phyloP scores from a whole-genome alignment of 1,284 basidiomycete genomes.

The Marasmius tenuissimus region DNA sequence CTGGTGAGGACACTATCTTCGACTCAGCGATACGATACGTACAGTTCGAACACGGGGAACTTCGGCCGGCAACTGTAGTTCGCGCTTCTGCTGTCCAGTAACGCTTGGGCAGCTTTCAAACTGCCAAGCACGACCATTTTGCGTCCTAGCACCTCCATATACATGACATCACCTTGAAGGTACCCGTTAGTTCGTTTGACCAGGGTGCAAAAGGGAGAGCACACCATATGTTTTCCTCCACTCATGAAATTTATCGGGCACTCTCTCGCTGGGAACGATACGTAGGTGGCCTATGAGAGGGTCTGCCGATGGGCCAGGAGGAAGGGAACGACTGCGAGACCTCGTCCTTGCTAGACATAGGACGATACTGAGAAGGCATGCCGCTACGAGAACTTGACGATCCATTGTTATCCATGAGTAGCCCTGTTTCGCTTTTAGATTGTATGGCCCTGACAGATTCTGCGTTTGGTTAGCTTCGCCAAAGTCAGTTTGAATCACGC shows the following conservation, averaged over 20 bases:
- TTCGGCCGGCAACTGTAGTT: conserved; percentile 15
- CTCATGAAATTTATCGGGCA: conserved; percentile 13
- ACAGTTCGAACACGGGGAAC: conserved; percentile 11
- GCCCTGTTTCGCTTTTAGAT: too few relatives aligned
- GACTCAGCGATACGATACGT: conserved; percentile 7
- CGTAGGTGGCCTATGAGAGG: conserved; percentile 17
- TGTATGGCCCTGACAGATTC: too few relatives aligned
- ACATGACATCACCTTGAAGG: conserved; percentile 15
- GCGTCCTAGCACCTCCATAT: conserved; percentile 9
- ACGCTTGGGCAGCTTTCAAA: conserved; percentile 9
- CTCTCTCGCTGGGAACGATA: conserved; percentile 10
- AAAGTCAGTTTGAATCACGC: too few relatives aligned
- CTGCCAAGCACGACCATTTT: conserved; percentile 13
- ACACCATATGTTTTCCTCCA: conserved; percentile 20
- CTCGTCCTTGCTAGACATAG: too few relatives aligned
- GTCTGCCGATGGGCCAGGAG: conserved; percentile 17
- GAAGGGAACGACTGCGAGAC: background rate
- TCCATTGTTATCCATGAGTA: too few relatives aligned
- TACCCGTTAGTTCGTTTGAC: background rate
- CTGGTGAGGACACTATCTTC: conserved; percentile 11
- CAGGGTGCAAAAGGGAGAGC: background rate
- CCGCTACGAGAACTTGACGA: too few relatives aligned
- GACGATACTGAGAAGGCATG: too few relatives aligned
- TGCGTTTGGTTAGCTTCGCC: too few relatives aligned
- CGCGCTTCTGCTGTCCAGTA: conserved; percentile 14